Conservation (phyloP, 176 grass and related monocot species). For the Ensete ventricosum region DNA sequence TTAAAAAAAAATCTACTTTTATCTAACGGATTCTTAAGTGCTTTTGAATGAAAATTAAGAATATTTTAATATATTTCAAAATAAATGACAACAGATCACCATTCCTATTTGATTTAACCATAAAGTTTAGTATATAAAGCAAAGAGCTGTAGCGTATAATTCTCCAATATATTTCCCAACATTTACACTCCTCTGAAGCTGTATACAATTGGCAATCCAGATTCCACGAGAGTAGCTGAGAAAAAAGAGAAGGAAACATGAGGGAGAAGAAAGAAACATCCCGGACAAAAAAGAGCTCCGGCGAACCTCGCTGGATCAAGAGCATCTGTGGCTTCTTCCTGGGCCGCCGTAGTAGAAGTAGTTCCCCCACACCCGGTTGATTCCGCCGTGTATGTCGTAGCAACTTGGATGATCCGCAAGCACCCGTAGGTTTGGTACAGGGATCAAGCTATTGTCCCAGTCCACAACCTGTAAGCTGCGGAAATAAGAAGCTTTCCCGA, state of each 20-base stretch:
- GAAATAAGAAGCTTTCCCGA: constrained; percentile 64
- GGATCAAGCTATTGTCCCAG: constrained; percentile 81
- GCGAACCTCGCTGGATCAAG: not conserved
- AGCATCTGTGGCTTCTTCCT: constrained; percentile 30
- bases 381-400: constrained; percentile 61
- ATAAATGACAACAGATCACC: no score
- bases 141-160: not conserved
- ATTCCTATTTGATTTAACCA: no score
- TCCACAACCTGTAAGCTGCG: constrained; percentile 76
- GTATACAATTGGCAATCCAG: not conserved
- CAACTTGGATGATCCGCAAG: constrained; percentile 66
- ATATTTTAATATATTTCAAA: no score
- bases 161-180: not conserved
- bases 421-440: constrained; percentile 38
- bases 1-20: no score
- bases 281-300: no score
- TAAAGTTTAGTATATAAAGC: no score
- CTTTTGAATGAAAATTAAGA: no score
- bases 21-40: no score
- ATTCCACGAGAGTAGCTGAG: not conserved
- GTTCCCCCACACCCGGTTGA: constrained; percentile 47
- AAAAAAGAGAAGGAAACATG: not conserved
- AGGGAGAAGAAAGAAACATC: not conserved
- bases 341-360: constrained; percentile 90
- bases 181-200: not conserved